Percentiles rank a stretch among this genome's conserved stretches.
Conservation (phyloP, 164 flowering plant genomes). For the Santalum album region DNA sequence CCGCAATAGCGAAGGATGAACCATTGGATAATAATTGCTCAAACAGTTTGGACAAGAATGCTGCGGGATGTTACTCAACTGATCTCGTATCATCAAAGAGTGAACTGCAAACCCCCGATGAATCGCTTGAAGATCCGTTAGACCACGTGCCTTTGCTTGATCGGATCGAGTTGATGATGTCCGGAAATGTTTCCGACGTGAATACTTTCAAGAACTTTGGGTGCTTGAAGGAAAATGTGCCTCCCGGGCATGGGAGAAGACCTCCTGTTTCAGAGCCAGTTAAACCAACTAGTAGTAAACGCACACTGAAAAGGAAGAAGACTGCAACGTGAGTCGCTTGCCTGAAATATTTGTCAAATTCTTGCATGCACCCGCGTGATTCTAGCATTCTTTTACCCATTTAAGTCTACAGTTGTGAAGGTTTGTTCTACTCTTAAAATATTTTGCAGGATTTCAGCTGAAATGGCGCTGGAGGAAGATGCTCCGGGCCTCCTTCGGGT, state of each 20-base stretch:
- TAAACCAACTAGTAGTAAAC: constrained; percentile 19
- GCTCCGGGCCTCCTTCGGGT: constrained; percentile 94
- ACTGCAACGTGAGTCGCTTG: constrained; percentile 51
- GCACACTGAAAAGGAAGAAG: constrained; percentile 50
- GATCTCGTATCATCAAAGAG: constrained; percentile 21
- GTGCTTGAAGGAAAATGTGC: constrained; percentile 12
- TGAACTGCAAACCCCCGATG: constrained; percentile 22
- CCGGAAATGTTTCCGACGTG: constrained; percentile 12
- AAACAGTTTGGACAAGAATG: constrained; percentile 5
- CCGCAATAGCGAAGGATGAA: not conserved
- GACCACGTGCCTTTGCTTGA: constrained; percentile 62
- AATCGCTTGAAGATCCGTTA: constrained; percentile 28
- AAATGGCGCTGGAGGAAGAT: constrained; percentile 88
- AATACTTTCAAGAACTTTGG: constrained; percentile 8
- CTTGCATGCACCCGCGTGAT: not conserved
- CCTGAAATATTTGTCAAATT: not conserved
- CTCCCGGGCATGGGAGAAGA: constrained; percentile 11
- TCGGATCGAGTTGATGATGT: constrained; percentile 36
- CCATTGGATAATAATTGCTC: constrained; percentile 1
- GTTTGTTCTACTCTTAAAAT: not conserved
- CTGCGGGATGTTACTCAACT: constrained; percentile 4
- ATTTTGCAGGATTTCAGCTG: constrained; percentile 59
- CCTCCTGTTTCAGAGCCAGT: constrained; percentile 19
- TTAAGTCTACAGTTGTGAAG: not conserved
- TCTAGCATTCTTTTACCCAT: not conserved